Conservation (phyloP, 164 flowering plant genomes). For the Annona squamosa region DNA sequence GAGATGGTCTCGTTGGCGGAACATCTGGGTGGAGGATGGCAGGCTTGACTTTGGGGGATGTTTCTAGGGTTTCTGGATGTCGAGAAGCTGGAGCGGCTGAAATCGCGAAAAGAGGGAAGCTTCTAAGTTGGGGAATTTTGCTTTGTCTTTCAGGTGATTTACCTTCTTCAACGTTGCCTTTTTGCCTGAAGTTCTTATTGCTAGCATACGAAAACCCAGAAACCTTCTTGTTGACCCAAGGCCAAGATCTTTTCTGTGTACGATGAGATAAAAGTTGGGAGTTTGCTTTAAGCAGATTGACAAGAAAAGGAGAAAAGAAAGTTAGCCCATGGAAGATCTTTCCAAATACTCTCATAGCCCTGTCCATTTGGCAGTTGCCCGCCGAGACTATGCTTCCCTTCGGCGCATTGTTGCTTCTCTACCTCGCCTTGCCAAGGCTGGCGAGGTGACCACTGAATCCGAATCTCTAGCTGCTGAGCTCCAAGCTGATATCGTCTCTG, state of each 20-base stretch:
- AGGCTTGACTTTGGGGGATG: neutral
- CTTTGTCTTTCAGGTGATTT: neutral
- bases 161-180: neutral
- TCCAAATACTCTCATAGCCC: conserved; percentile 77
- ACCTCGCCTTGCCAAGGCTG: conserved; percentile 72
- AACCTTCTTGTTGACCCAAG: neutral
- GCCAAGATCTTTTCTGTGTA: neutral
- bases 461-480: conserved; percentile 77
- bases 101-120: neutral
- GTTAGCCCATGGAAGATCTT: conserved; percentile 60
- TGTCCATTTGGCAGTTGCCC: conserved; percentile 69
- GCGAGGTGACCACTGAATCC: conserved; percentile 68
- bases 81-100: neutral
- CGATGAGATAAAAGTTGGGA: neutral
- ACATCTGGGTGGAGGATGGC: neutral
- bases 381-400: conserved; percentile 57
- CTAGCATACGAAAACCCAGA: neutral
- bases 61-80: neutral
- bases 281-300: neutral
- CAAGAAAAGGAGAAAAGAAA: neutral
- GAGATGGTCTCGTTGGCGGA: neutral
- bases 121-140: neutral
- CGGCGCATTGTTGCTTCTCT: conserved; percentile 51
- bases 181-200: neutral
- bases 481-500: conserved; percentile 69